phyloP scores from a whole-genome alignment of 2,329 filamentous ascomycete genomes.

The Botryosphaeria dothidea region DNA sequence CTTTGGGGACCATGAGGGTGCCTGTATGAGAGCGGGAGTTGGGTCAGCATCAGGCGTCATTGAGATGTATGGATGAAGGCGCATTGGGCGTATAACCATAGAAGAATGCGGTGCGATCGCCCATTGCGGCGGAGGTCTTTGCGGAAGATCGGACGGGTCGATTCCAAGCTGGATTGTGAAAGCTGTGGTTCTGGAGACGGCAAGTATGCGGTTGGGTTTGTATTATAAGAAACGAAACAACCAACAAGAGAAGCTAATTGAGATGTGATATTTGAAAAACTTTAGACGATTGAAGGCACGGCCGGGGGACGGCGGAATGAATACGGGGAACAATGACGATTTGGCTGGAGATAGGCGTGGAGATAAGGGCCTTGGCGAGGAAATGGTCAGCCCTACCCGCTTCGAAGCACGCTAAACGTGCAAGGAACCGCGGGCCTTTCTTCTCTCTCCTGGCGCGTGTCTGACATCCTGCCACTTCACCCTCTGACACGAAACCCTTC shows the following conservation, averaged over 20 bases:
- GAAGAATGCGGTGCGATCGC: constrained; percentile 59
- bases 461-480: not conserved
- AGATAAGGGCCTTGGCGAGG: constrained; percentile 10
- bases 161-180: too few species aligned
- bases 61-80: too few species aligned
- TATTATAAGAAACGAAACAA: not conserved
- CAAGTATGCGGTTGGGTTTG: not conserved
- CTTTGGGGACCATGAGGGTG: constrained; percentile 77
- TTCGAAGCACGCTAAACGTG: not conserved
- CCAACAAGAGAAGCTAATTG: not conserved
- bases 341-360: constrained; percentile 10
- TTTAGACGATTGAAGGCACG: not conserved
- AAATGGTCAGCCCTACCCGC: constrained; percentile 16
- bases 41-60: too few species aligned
- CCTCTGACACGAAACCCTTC: not conserved
- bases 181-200: not conserved
- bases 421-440: constrained; percentile 4
- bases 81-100: too few species aligned
- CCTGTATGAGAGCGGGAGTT: constrained; percentile 31
- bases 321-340: not conserved
- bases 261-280: not conserved
- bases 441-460: constrained; percentile 4
- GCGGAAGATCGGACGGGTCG: not conserved
- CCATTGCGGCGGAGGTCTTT: not conserved
- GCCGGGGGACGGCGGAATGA: not conserved